A percentile compares a stretch with the other conserved stretches of the same genome.
These are phyloP conservation scores for Diplodia intermedia DNA, from an alignment of 2,329 filamentous ascomycete genomes.

Conservation along the genomic window DNA sequence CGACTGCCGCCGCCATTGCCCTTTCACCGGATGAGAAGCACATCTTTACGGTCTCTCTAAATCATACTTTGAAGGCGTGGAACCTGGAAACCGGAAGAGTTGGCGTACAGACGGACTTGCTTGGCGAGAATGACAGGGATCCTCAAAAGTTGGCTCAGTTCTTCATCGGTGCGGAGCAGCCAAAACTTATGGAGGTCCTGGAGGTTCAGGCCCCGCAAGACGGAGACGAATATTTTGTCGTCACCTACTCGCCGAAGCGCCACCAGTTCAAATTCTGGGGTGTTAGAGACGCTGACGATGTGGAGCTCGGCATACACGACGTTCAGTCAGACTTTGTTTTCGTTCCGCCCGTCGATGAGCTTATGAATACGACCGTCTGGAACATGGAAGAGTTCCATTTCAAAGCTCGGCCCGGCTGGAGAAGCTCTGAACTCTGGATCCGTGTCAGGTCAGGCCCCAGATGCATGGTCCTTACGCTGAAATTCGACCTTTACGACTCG, in stretches of 20 bases:
- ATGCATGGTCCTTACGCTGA: slow-evolving; percentile 72
- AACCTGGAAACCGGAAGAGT: slow-evolving; percentile 82
- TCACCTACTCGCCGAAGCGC: slow-evolving; percentile 87
- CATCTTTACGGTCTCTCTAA: slow-evolving; percentile 82
- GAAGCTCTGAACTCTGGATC: slow-evolving; percentile 55
- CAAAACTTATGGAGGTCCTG: slow-evolving; percentile 76
- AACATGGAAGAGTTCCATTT: slow-evolving; percentile 57
- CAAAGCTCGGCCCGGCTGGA: slow-evolving; percentile 49
- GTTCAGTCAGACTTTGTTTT: slow-evolving; percentile 70
- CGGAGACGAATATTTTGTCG: slow-evolving; percentile 65
- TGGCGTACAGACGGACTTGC: slow-evolving; percentile 76
- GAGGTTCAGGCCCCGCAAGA: slow-evolving; percentile 59
- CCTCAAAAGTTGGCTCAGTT: slow-evolving; percentile 75
- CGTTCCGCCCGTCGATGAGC: slow-evolving; percentile 65
- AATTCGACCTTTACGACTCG: slow-evolving; percentile 72
- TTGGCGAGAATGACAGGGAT: slow-evolving; percentile 65
- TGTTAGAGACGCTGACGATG: slow-evolving; percentile 66
- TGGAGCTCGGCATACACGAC: slow-evolving; percentile 70
- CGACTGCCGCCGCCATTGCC: slow-evolving; percentile 67
- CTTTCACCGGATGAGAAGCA: slow-evolving; percentile 58
- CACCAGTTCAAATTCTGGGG: slow-evolving; percentile 96
- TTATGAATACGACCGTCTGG: slow-evolving; percentile 60
- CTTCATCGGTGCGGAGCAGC: slow-evolving; percentile 78
- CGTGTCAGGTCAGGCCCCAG: slow-evolving; percentile 63
- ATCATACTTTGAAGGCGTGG: slow-evolving; percentile 90